phyloP scores from a whole-genome alignment of 1,284 basidiomycete genomes.

The Fomitopsis schrenkii region DNA sequence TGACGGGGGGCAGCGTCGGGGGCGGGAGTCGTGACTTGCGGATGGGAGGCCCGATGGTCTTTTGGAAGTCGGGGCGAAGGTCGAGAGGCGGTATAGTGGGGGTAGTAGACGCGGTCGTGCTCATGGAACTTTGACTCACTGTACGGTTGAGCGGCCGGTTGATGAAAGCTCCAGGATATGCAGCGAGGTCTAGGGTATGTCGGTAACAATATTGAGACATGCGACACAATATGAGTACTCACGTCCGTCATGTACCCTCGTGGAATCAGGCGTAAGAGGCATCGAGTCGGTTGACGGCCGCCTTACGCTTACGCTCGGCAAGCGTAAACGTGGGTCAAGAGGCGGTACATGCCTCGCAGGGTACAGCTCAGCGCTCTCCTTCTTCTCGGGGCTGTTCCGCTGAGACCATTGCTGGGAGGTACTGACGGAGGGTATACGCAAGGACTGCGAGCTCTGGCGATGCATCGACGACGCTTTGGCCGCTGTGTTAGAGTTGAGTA shows the following conservation, averaged over 20 bases:
- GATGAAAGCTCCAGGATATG: constrained; percentile 38
- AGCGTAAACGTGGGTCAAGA: constrained; percentile 23
- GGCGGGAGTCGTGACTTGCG: constrained; percentile 28
- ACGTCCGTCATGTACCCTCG: constrained; percentile 17
- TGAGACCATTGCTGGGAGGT: constrained; percentile 19
- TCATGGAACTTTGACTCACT: constrained; percentile 53
- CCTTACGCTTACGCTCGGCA: constrained; percentile 14
- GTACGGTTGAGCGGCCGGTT: constrained; percentile 53
- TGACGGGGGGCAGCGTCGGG: constrained; percentile 24
- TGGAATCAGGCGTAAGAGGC: constrained; percentile 29
- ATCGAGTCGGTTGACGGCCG: constrained; percentile 23
- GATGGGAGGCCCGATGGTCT: constrained; percentile 33
- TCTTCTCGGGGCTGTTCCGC: constrained; percentile 9
- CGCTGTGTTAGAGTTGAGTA: constrained; percentile 9
- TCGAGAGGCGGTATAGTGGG: constrained; percentile 55
- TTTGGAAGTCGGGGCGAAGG: constrained; percentile 48
- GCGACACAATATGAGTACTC: background rate
- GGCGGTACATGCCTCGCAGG: constrained; percentile 23
- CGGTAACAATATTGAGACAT: background rate
- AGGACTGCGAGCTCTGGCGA: constrained; percentile 21
- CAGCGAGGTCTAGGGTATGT: background rate
- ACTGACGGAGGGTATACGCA: constrained; percentile 15
- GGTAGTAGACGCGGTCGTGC: constrained; percentile 34
- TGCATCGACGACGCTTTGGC: constrained; percentile 13
- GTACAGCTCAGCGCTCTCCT: background rate